These are phyloP conservation scores for Porpolomopsis calyptriformis DNA, from an alignment of 768 basidiomycete species.

Conservation along the genomic window DNA sequence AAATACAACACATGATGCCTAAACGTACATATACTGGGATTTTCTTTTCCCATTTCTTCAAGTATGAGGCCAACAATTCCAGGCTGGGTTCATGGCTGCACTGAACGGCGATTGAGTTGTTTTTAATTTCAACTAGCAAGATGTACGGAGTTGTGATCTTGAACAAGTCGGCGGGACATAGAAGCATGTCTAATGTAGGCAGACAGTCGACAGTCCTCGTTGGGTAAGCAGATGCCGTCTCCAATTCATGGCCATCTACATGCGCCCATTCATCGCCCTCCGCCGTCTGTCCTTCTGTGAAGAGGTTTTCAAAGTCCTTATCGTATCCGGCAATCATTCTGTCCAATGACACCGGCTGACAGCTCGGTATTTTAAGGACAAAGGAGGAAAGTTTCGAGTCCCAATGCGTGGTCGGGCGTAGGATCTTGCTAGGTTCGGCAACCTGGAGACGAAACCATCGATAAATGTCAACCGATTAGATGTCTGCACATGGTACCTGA, in stretches of 20 bases:
- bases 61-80: constrained; percentile 24
- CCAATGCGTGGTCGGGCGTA: constrained; percentile 21
- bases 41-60: constrained; percentile 27
- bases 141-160: constrained; percentile 21
- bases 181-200: constrained; percentile 20
- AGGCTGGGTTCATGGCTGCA: constrained; percentile 30
- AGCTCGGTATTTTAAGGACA: constrained; percentile 23
- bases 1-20: constrained; percentile 13
- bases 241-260: constrained; percentile 9
- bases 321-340: constrained; percentile 23
- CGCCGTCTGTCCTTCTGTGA: constrained; percentile 9
- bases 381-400: constrained; percentile 19
- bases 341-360: constrained; percentile 17
- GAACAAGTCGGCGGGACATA: constrained; percentile 26
- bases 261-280: constrained; percentile 27
- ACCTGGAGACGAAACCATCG: no score
- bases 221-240: constrained; percentile 1
- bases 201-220: constrained; percentile 13
- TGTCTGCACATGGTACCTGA: constrained; percentile 18
- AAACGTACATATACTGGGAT: constrained; percentile 21
- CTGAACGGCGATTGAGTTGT: constrained; percentile 20
- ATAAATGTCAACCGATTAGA: constrained; percentile 2
- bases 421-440: no score
- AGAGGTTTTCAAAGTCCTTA: constrained; percentile 25
- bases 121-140: constrained; percentile 22